Percentiles rank a stretch among this genome's conserved stretches.
phyloP scores from a whole-genome alignment of 768 basidiomycete genomes.

The Calocera cornea region DNA sequence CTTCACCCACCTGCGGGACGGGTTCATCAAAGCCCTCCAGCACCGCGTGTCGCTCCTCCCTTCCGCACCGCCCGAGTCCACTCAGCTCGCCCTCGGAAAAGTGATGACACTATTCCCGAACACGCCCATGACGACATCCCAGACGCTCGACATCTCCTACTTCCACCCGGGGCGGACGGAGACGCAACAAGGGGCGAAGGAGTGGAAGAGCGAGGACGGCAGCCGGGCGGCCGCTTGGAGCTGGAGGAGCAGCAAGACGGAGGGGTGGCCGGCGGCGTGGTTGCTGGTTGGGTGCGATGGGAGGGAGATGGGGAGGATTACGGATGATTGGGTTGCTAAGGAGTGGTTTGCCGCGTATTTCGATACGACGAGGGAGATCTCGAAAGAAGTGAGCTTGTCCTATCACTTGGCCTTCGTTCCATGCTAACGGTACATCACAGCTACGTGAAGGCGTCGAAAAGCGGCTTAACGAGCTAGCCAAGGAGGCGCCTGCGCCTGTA shows the following conservation, averaged over 20 bases:
- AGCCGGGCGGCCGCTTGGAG: not conserved
- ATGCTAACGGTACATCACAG: not conserved
- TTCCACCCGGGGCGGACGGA: constrained; percentile 44
- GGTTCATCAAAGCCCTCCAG: constrained; percentile 62
- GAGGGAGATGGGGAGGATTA: constrained; percentile 55
- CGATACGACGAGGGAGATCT: constrained; percentile 22
- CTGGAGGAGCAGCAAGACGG: not conserved
- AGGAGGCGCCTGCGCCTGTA: not conserved
- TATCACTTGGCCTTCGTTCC: not conserved
- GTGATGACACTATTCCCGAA: constrained; percentile 67
- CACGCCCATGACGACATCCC: constrained; percentile 50
- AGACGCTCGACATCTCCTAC: constrained; percentile 46
- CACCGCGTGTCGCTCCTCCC: constrained; percentile 35
- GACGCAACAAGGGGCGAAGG: constrained; percentile 33
- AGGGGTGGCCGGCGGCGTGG: not conserved
- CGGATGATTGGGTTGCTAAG: constrained; percentile 57
- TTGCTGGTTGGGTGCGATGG: constrained; percentile 12
- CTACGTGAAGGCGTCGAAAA: not conserved
- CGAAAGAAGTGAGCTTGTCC: not conserved
- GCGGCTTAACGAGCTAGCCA: not conserved
- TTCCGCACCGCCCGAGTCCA: constrained; percentile 16
- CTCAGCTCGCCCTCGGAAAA: constrained; percentile 51
- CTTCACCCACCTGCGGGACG: constrained; percentile 69
- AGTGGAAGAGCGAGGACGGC: constrained; percentile 36
- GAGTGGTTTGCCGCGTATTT: constrained; percentile 49